Percentiles rank a stretch among this genome's conserved stretches.
Conservation (phyloP, 2,329 filamentous ascomycete genomes). For the Cladosporium sphaerospermum region DNA sequence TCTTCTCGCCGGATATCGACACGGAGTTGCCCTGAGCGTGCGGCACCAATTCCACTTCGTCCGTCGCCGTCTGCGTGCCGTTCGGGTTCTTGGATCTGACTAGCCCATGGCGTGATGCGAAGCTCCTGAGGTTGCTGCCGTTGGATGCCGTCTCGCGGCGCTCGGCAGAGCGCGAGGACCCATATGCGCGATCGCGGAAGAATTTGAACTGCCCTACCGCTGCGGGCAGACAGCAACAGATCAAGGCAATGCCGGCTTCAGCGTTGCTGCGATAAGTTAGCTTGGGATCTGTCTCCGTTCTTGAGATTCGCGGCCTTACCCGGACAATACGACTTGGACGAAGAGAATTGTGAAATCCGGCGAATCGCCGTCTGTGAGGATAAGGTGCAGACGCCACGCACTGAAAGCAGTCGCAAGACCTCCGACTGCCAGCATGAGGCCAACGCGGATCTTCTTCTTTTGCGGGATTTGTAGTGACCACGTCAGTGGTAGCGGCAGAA, state of each 20-base stretch:
- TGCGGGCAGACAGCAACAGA: constrained; percentile 4
- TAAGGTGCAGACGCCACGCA: background rate
- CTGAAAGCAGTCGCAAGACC: constrained; percentile 5
- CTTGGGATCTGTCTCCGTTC: too few relatives aligned
- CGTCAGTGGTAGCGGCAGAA: constrained; percentile 2
- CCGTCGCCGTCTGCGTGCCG: background rate
- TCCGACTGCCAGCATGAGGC: constrained; percentile 1
- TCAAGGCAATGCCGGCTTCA: constrained; percentile 4
- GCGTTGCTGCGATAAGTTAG: background rate
- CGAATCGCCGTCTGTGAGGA: background rate
- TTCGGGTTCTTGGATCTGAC: background rate
- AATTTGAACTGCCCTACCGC: background rate
- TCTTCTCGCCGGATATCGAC: too few relatives aligned
- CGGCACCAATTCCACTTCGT: constrained; percentile 2
- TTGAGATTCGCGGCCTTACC: background rate
- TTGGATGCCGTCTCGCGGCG: background rate
- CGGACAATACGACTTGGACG: constrained; percentile 3
- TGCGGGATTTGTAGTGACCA: constrained; percentile 1
- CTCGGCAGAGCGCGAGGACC: background rate
- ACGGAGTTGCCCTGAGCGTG: background rate
- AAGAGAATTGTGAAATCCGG: constrained; percentile 1
- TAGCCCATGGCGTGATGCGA: background rate
- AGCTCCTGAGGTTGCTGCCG: background rate
- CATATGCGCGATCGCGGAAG: background rate
- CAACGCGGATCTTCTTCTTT: constrained; percentile 3